Base-by-base conservation (phyloP, 2,329 filamentous ascomycete species). In the Ustulina deusta region DNA sequence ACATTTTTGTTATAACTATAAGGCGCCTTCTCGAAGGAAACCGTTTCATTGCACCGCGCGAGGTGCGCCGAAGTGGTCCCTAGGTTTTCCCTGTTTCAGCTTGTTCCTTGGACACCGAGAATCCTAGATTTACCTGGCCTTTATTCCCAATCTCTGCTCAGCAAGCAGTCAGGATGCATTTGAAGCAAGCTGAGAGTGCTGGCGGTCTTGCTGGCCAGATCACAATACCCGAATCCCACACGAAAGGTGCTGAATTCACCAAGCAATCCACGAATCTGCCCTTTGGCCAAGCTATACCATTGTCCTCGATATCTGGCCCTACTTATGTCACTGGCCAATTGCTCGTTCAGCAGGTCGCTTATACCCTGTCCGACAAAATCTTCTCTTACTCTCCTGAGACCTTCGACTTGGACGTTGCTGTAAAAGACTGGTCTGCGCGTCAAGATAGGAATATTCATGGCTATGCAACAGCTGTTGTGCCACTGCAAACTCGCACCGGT, bases 351-450 rank as follows among this genome's bases (percentile, higher is more conserved):
- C 96, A 99, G 82, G 91, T 98, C 72, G 93, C 95, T 69, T 99
- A 97, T 83, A 89, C 93, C 71, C 87, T 99, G 69, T 98, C 95
- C 64, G 94, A 98, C 85, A 97, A 97, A 86, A 90, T 98, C 82
- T 99, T 97, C 84, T 92, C 94, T 64, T 98, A 97, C 85, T 98
- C 95, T 2, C 93, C 94, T 32, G 93, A 97, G 77, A 92, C 93
- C 15, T 98, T 97, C 77, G 93, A 97, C 78, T 87, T 99, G 71
- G 95, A 98, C 79, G 81, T 90, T 69, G 93, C 94, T 54, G 90
- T 93, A 61, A 92, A 91, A 80, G 82, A 89, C 73, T 99, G 96
- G 96, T 86, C 89, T 57, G 80, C 83, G 32, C 82, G 88, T 70
- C 84, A 87, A 69, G 90, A 93, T 78, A 84, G 86, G 78, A 99